Evolutionary conservation across 129 eudicot species (phyloP).

Genomic region (Tagetes erecta): DNA sequence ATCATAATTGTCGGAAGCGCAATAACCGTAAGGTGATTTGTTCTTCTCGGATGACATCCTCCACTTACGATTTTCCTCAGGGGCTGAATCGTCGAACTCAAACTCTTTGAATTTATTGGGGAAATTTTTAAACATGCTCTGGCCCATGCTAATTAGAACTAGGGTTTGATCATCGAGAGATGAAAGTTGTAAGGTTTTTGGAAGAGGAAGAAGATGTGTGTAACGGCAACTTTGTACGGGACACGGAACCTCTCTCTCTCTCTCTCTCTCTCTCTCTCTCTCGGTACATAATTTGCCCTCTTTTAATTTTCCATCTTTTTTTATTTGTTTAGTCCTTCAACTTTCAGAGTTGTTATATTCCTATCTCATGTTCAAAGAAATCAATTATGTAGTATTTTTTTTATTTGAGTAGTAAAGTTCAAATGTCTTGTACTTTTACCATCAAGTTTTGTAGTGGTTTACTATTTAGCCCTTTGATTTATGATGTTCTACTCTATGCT

Average conservation of each 20-base stretch:
- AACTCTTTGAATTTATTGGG: conserved; percentile 22
- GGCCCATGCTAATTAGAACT: conserved; percentile 20
- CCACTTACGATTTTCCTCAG: conserved; percentile 32
- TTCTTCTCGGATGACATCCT: conserved; percentile 12
- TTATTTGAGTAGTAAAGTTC: too few species aligned
- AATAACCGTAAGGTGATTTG: conserved; percentile 11
- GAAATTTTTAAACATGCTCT: background rate
- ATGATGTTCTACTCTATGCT: too few species aligned
- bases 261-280: background rate
- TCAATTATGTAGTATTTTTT: too few species aligned
- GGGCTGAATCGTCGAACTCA: conserved; percentile 35
- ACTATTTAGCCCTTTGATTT: too few species aligned
- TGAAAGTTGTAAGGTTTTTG: background rate
- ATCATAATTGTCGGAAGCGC: conserved; percentile 28
- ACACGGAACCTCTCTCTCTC: background rate
- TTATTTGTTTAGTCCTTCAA: too few species aligned
- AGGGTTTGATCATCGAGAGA: conserved; percentile 29
- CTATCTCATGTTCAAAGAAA: too few species aligned
- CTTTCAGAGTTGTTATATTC: too few species aligned
- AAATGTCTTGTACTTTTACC: too few species aligned
- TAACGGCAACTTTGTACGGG: conserved; percentile 37
- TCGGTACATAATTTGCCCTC: background rate
- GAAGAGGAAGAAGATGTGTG: background rate
- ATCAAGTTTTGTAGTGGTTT: too few species aligned
- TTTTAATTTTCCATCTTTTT: background rate